A percentile compares a stretch with the other conserved stretches of the same genome.
Evolutionary conservation across 352 stramenopile species (phyloP).

Genomic region (Peronospora destructor): DNA sequence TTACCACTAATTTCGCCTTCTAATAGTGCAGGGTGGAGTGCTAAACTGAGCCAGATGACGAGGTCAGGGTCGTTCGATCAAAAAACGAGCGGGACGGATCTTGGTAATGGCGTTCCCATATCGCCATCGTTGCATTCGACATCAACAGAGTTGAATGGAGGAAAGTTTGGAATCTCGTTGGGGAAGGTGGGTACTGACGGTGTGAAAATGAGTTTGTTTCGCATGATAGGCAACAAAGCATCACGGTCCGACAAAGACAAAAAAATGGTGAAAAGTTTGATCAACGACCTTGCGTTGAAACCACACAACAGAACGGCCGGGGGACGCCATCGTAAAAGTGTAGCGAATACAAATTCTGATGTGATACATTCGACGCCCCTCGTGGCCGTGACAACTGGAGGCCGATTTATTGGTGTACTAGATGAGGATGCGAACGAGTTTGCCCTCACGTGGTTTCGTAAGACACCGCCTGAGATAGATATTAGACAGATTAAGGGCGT

Average conservation of each 20-base stretch:
- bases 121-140: constrained; percentile 18
- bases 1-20: constrained; percentile 31
- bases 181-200: constrained; percentile 60
- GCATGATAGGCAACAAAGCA: constrained; percentile 55
- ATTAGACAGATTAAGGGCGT: constrained; percentile 63
- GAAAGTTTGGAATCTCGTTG: constrained; percentile 45
- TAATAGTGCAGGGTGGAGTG: constrained; percentile 31
- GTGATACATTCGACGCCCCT: constrained; percentile 48
- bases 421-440: constrained; percentile 67
- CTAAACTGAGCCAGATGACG: constrained; percentile 43
- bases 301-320: constrained; percentile 30
- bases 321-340: constrained; percentile 25
- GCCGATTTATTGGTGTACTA: constrained; percentile 41
- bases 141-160: constrained; percentile 20
- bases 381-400: constrained; percentile 43
- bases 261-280: constrained; percentile 51
- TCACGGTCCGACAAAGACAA: constrained; percentile 51
- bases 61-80: constrained; percentile 55
- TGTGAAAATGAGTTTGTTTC: constrained; percentile 65
- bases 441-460: constrained; percentile 60
- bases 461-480: constrained; percentile 38
- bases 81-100: constrained; percentile 20
- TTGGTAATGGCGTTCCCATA: constrained; percentile 7
- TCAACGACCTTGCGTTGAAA: constrained; percentile 47
- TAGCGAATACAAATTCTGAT: constrained; percentile 15